Evolutionary conservation across 306 rosid genomes (phyloP), one percentile per base, ranked within the genome.

Genomic region (Mimosa bimucronata): DNA sequence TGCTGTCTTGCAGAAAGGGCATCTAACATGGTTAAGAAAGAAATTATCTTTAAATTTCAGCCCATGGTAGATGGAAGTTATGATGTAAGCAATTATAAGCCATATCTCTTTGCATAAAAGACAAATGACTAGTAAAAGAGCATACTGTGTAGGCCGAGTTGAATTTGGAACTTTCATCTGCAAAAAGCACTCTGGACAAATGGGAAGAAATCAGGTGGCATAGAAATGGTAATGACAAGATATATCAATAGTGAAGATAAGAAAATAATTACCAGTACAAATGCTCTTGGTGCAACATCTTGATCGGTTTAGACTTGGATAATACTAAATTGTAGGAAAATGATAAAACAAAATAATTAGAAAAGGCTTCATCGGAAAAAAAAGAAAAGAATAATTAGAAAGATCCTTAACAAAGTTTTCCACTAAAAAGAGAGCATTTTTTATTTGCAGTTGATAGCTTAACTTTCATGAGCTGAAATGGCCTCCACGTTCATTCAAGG

Each of bases 121-220:
- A 14, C 60, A 77, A 71, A 73, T 55, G 25, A 61, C 52, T 57
- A 71, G 71, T 70, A 53, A 71, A 55, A 64, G 76, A 89, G 97
- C 97, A 96, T 96, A 96, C 99, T 96, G 99, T n/a, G 98, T 93
- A 52, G 99, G 99, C 53, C 98, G 98, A 69, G 97, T 87, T 73
- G 99, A 93, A 86, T 96, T 96, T 70, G 99, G 99, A 83, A 96
- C 99, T 88, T 93, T 96, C 99, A 96, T 96, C 94, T 96, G 98
- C 88, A 96, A 83, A 89, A 96, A 96, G 81, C 99, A 96, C 87
- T 96, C 99, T 96, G 93, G 76, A 2, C 45, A 30, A 76, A 80
- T 73, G 62, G 84, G 81, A 85, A 40, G 29, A 41, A 77, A 75
- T 88, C 83, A 89, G 83, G 48, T 66, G 23, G 40, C 70, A 58